Evolutionary conservation across 1,284 basidiomycete species (phyloP), one percentile per base, ranked within the genome.

Genomic region (Agroathelia rolfsii): DNA sequence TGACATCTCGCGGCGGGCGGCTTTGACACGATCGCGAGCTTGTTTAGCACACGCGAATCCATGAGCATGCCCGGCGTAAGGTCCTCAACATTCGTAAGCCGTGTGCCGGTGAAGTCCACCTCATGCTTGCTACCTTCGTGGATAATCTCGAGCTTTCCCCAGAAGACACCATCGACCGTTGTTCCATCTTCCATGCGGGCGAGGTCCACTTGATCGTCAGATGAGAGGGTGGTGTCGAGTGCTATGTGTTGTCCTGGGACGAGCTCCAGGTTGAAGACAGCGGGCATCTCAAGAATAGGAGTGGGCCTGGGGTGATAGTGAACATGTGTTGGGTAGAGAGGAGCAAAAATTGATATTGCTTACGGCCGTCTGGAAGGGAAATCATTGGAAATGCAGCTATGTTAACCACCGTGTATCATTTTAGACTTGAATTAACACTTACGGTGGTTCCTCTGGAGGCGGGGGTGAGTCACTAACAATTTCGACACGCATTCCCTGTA

Each of bases 111-210:
- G 52, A 87, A 87, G 43, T 86, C 83, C 67, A 87, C 68, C 38
- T 66, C 68, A 52, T 87, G 83, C 11, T 58, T 73, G 47, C 83
- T 78, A 23, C 72, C 80, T 2, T 71, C 61, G 48, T 87, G 84
- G 9, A 84, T 69, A 33, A 87, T 81, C 43, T 75, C 72, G 32
- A 87, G 70, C 49, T 85, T 86, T 2, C 83, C 83, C 80, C 79
- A 86, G 58, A 86, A 87, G 50, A 69, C 60, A 25, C 83, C 83
- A 34, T 82, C 83, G 14, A 87, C 83, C 15, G 73, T 63, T 7
- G 81, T 86, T 2, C 83, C 83, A 44, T 87, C 83, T 41, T 87
- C 83, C 78, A 83, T 84, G 33, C 80, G 71, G 2, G 83, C 76
- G 83, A 87, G 86, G 50, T 87, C 83, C 20, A 85, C 64, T 44